phyloP scores from a whole-genome alignment of 371 early-diverging fungal species.

The Apophysomyces variabilis region DNA sequence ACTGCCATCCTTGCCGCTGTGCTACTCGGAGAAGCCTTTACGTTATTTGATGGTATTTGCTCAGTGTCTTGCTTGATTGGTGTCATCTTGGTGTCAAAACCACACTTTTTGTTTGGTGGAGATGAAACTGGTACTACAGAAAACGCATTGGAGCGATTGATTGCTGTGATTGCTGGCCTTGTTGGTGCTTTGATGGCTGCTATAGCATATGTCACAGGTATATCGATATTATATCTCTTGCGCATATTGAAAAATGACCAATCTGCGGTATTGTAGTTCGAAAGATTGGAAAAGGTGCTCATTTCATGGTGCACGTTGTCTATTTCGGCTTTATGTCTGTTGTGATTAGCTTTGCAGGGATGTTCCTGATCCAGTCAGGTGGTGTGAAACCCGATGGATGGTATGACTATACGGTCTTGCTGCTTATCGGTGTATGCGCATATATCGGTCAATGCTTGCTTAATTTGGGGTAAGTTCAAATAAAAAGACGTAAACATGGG shows the following conservation, averaged over 20 bases:
- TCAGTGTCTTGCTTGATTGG: conserved; percentile 63
- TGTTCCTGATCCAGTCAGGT: conserved; percentile 31
- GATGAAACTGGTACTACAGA: conserved; percentile 1
- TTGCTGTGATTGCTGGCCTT: conserved; percentile 52
- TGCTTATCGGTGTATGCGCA: conserved; percentile 61
- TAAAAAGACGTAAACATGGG: neutral
- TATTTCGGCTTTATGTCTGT: conserved; percentile 76
- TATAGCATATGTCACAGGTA: conserved; percentile 62
- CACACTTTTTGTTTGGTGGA: conserved; percentile 57
- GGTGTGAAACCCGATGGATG: conserved; percentile 26
- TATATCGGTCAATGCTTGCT: conserved; percentile 75
- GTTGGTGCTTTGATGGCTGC: conserved; percentile 63
- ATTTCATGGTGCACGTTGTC: conserved; percentile 73
- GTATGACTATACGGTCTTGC: conserved; percentile 36
- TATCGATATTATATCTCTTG: neutral
- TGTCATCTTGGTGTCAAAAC: conserved; percentile 66
- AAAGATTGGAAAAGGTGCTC: conserved; percentile 64
- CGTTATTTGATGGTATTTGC: conserved; percentile 55
- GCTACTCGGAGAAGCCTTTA: conserved; percentile 64
- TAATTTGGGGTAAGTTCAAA: conserved; percentile 56
- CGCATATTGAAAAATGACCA: neutral
- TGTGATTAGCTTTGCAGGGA: conserved; percentile 34
- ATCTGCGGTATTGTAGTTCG: conserved; percentile 44
- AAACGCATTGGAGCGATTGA: conserved; percentile 17
- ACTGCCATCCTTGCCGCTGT: conserved; percentile 69